These are phyloP conservation scores for Aspergillus thermomutatus DNA, from an alignment of 2,329 filamentous ascomycete species.

Conservation along the genomic window DNA sequence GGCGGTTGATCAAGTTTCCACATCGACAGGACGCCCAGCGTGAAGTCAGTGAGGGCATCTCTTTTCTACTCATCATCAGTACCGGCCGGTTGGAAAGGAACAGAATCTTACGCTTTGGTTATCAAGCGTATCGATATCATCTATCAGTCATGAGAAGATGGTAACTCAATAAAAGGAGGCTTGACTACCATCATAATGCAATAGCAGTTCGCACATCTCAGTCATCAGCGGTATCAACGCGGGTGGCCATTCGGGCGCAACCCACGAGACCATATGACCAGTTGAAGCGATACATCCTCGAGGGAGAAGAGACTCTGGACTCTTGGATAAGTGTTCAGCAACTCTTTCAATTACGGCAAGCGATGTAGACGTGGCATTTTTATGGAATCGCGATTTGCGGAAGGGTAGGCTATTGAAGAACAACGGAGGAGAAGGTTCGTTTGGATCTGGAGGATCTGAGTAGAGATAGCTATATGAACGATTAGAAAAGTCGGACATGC, in stretches of 20 bases:
- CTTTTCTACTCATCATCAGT: not conserved
- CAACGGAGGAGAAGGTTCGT: not conserved
- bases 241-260: not conserved
- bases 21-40: not conserved
- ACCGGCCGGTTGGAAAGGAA: not conserved
- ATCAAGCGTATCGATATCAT: not conserved
- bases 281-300: not conserved
- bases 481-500: not conserved
- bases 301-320: not conserved
- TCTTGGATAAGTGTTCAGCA: not conserved
- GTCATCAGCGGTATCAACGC: not conserved
- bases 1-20: not conserved
- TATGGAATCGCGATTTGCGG: not conserved
- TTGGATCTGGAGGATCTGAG: not conserved
- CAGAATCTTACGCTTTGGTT: not conserved
- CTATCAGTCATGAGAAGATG: not conserved
- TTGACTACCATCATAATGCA: not conserved
- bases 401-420: not conserved
- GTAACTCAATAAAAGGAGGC: not conserved
- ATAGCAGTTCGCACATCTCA: not conserved
- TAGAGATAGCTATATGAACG: not conserved
- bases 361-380: not conserved
- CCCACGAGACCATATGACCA: not conserved
- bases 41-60: not conserved
- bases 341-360: not conserved